Conservation (phyloP, 2,329 filamentous ascomycete genomes). For the Calonectria honghensis region DNA sequence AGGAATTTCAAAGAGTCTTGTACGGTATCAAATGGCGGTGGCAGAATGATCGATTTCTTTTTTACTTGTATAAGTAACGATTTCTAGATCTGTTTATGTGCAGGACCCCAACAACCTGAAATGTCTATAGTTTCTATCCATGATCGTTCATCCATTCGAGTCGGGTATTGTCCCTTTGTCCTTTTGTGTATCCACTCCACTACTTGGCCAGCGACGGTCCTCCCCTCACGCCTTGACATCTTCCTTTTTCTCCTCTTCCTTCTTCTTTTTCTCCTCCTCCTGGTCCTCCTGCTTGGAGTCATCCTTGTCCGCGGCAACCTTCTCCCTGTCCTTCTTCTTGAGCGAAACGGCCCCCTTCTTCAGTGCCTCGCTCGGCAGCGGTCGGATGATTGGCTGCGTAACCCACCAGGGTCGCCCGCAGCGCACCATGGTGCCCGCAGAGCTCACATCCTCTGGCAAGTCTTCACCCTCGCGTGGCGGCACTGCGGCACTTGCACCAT, state of each 20-base stretch:
- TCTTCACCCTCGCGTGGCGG: slow-evolving; percentile 57
- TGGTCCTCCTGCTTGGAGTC: slow-evolving; percentile 60
- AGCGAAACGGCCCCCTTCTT: slow-evolving; percentile 85
- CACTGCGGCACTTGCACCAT: slow-evolving; percentile 69
- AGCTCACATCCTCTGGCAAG: slow-evolving; percentile 72
- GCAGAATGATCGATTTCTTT: not conserved
- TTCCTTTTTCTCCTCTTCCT: slow-evolving; percentile 48
- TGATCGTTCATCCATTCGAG: slow-evolving; percentile 14
- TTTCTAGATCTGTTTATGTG: not conserved
- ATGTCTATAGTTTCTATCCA: slow-evolving; percentile 3
- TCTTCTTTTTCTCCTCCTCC: slow-evolving; percentile 36
- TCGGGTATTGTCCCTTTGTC: slow-evolving; percentile 19
- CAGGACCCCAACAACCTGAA: not conserved
- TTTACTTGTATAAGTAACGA: not conserved
- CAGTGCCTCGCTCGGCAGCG: slow-evolving; percentile 90
- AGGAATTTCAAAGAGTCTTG: not conserved
- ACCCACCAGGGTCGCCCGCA: slow-evolving; percentile 93
- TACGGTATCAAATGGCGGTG: not conserved
- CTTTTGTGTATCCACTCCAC: not conserved
- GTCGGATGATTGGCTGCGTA: slow-evolving; percentile 89
- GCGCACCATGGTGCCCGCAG: slow-evolving; percentile 79
- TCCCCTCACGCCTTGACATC: slow-evolving; percentile 53
- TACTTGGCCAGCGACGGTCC: slow-evolving; percentile 53
- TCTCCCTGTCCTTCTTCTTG: slow-evolving; percentile 80
- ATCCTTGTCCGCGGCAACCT: slow-evolving; percentile 55